phyloP scores from a whole-genome alignment of 306 rosid genomes.

The Canavalia ensiformis region DNA sequence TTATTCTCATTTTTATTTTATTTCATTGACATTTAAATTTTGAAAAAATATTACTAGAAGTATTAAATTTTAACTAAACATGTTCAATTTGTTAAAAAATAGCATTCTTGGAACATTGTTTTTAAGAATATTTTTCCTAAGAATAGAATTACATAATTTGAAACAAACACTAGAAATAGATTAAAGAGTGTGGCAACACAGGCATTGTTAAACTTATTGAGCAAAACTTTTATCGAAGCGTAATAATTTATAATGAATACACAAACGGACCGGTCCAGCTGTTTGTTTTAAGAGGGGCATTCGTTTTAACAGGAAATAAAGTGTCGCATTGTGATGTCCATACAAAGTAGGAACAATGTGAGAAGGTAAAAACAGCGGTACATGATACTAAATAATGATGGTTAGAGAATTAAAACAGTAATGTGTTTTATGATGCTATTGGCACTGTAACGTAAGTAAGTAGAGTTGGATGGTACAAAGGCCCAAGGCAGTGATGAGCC shows the following conservation, averaged over 20 bases:
- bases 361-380: not conserved
- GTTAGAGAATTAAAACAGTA: not conserved
- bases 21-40: too few relatives aligned
- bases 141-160: too few relatives aligned
- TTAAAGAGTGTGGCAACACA: not conserved
- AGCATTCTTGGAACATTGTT: too few relatives aligned
- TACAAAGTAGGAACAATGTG: not conserved
- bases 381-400: not conserved
- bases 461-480: not conserved
- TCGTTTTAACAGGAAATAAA: not conserved
- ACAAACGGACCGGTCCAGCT: not conserved
- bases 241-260: not conserved
- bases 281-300: not conserved
- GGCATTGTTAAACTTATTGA: not conserved
- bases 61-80: too few relatives aligned
- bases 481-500: slow-evolving; percentile 51
- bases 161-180: too few relatives aligned
- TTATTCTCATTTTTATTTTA: too few relatives aligned
- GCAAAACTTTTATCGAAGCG: not conserved
- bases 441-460: too few relatives aligned
- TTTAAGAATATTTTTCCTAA: too few relatives aligned
- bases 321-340: not conserved
- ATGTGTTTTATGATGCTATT: not conserved
- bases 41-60: too few relatives aligned
- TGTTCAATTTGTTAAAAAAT: too few relatives aligned